Conservation (phyloP, 2,329 filamentous ascomycete species). For the Arthrobotrys conoides region DNA sequence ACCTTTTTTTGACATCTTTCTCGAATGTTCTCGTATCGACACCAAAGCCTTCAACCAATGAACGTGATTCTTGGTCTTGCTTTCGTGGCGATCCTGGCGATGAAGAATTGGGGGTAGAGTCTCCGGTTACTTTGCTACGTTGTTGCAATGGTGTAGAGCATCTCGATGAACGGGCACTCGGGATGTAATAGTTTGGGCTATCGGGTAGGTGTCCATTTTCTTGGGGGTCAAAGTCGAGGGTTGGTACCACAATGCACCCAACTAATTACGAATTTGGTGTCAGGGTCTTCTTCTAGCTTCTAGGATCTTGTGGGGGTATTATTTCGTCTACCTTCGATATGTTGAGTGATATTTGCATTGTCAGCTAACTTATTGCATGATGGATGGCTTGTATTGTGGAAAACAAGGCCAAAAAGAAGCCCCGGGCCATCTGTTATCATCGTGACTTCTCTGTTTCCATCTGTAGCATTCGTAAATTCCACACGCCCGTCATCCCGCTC, state of each 20-base stretch:
- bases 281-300: neutral
- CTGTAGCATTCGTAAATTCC: neutral
- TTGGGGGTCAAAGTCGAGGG: neutral
- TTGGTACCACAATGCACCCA: neutral
- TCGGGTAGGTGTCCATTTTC: slow-evolving; percentile 2
- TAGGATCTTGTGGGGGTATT: neutral
- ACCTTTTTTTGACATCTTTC: neutral
- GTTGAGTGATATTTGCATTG: neutral
- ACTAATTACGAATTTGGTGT: neutral
- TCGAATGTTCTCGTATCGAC: neutral
- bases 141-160: neutral
- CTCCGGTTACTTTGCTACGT: neutral
- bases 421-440: neutral
- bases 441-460: neutral
- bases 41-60: neutral
- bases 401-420: neutral
- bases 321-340: neutral
- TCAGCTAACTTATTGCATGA: neutral
- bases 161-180: neutral
- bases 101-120: neutral
- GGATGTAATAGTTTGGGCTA: neutral
- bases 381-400: neutral
- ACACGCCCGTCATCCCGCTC: neutral
- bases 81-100: neutral
- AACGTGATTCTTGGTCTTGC: neutral